Base-by-base conservation (phyloP, 1,284 basidiomycete genomes). In the Puccinia novopanici region DNA sequence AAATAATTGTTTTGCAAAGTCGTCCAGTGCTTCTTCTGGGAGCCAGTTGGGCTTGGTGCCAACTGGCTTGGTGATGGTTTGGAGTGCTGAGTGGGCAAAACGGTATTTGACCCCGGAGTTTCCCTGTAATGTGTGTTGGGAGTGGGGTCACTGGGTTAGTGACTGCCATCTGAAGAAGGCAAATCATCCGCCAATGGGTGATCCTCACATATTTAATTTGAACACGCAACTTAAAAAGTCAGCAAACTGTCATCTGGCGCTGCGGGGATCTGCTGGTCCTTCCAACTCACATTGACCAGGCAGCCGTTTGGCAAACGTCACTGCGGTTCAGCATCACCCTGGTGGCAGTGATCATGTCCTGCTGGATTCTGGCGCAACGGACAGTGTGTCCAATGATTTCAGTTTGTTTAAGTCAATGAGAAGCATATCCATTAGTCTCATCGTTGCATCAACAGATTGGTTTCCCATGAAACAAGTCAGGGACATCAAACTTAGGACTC, bases 371-470 rank as follows among this genome's bases (percentile, higher is more conserved):
- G 73, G 73, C 3, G 55, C 73, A 4, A 61, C 73, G 1, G 54
- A 75, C 34, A 27, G 55, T 57, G 72, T 74, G 5, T 30, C 52
- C 8, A 45, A 45, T 34, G 50, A 74, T 54, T 27, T 75, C n/a
- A 22, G 55, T 63, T 22, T 27, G 3, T 48, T 75, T 22, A 37
- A 24, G 12, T 30, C 40, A 22, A 19, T 63, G 17, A 37, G 22
- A n/a, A 5, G 17, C 1, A 10, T 45, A 13, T 48, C 22, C 42
- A n/a, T 34, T 12, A 34, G 13, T 27, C 65, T 68, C 34, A 45
- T 27, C 30, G 3, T 68, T 68, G 65, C 65, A n/a, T n/a, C n/a
- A n/a, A n/a, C n/a, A n/a, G n/a, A n/a, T n/a, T n/a, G n/a, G n/a
- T n/a, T n/a, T n/a, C 2, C 45, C 65, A 22, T 45, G 45, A 45